Base-by-base conservation (phyloP, 257 asterid species). In the Nicotiana noctiflora region DNA sequence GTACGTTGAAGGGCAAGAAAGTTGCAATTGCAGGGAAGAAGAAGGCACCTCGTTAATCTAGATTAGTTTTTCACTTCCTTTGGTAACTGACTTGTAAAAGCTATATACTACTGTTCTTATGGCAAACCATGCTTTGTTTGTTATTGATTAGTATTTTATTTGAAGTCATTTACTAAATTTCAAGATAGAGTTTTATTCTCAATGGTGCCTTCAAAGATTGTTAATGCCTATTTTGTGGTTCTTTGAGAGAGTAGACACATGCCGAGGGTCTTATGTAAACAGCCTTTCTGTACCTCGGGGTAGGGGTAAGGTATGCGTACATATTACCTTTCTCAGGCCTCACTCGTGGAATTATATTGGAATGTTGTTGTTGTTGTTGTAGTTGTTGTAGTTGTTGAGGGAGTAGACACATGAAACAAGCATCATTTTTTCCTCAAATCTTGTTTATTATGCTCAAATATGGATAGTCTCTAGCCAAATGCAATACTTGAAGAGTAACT, bases 1-100 rank as follows among this genome's bases (percentile, higher is more conserved):
- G 99, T 83, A 93, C 99, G 32, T 85, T 93, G 84, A 95, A 95
- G 89, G 98, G 99, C 25, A 95, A 95, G 89, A 91, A 85, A 84
- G 91, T 95, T 17, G 90, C 98, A 81, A 88, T 93, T 74, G 94
- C 97, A 0, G 98, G 97, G 74, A 95, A 95, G 86, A 95, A 95
- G 91, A 95, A 93, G 93, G 85, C 88, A 3, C 85, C 87, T 72
- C 90, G 90, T 67, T 87, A 66, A 57, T 18, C 56, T 1, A 4
- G 6, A 2, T 75, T 19, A 37, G 57, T 67, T 18, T 49, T 78
- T 76, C 55, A 14, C 1, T 56, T 53, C 44, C 9, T 23, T 61
- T 72, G 78, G 72, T 59, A 77, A 77, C 72, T 77, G 5, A 77
- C 72, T 59, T 77, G 81, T 77, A 59, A 72, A 72, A 72, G 61